These are phyloP conservation scores for Yamadazyma taylorii DNA, from an alignment of 1,139 yeast species.

Conservation along the genomic window DNA sequence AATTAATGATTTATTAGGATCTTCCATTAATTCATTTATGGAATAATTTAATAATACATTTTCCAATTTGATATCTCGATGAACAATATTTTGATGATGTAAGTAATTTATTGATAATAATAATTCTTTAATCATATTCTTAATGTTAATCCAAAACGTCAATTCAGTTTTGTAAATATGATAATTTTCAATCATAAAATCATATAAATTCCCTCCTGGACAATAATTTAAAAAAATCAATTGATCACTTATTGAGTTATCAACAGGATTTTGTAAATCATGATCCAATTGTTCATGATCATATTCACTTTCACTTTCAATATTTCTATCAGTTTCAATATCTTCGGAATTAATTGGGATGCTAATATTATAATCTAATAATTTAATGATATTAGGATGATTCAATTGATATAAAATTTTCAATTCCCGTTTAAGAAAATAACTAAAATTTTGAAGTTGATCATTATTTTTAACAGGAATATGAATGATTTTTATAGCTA, in stretches of 20 bases:
- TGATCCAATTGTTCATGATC: conserved; percentile 1
- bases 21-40: conserved; percentile 16
- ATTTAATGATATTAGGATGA: conserved; percentile 44
- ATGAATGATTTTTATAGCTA: conserved; percentile 44
- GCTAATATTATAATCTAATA: conserved; percentile 34
- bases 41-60: conserved; percentile 58
- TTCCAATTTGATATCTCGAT: conserved; percentile 86
- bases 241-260: conserved; percentile 26
- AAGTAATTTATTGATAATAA: conserved; percentile 70
- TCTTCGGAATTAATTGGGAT: conserved; percentile 23
- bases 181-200: conserved; percentile 40
- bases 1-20: conserved; percentile 29
- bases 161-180: conserved; percentile 21
- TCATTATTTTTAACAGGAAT: conserved; percentile 30
- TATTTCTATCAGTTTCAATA: conserved; percentile 16
- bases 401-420: conserved; percentile 52
- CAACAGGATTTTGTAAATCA: conserved; percentile 26
- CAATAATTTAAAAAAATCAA: conserved; percentile 74
- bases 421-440: conserved; percentile 73
- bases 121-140: conserved; percentile 68
- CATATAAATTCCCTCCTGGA: conserved; percentile 80
- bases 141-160: conserved; percentile 46
- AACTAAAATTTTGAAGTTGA: conserved; percentile 49
- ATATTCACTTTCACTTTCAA: conserved; percentile 21
- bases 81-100: conserved; percentile 68